Percentiles rank a stretch among this genome's conserved stretches.
Evolutionary conservation across 192 early-diverging fungal species (phyloP).

Genomic region (Linnemannia exigua): DNA sequence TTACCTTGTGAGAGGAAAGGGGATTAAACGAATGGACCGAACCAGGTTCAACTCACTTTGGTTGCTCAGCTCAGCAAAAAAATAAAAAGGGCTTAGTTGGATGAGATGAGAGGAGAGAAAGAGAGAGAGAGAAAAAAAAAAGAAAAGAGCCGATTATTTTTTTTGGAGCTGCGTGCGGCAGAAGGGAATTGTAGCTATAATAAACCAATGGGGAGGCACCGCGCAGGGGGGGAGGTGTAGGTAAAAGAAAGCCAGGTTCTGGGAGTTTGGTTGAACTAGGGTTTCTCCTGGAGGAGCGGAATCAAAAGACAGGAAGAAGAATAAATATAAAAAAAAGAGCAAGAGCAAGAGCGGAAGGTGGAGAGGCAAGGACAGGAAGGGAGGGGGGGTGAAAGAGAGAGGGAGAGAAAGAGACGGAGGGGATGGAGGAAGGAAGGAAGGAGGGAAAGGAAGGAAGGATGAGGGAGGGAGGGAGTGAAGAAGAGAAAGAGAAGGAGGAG

Average conservation of each 20-base stretch:
- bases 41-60: not conserved
- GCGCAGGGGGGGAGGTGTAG: conserved; percentile 4
- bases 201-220: conserved; percentile 13
- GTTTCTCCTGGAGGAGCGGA: not conserved
- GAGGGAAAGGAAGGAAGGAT: not conserved
- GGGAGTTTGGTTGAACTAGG: not conserved
- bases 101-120: not conserved
- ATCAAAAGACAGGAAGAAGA: not conserved
- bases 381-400: not conserved
- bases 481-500: not conserved
- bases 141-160: conserved; percentile 1
- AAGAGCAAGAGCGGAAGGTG: not conserved
- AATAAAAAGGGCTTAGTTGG: conserved; percentile 1
- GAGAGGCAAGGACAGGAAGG: too few species aligned
- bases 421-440: not conserved
- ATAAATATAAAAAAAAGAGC: not conserved
- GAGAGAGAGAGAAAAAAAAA: not conserved
- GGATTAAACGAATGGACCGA: conserved; percentile 1
- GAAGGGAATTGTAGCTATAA: too few species aligned
- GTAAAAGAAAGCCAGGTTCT: not conserved
- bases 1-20: not conserved
- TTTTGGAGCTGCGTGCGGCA: not conserved
- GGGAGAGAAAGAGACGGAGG: not conserved
- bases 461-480: conserved; percentile 6
- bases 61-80: not conserved